phyloP scores from a whole-genome alignment of 306 rosid species.

The Vachellia collinsii region DNA sequence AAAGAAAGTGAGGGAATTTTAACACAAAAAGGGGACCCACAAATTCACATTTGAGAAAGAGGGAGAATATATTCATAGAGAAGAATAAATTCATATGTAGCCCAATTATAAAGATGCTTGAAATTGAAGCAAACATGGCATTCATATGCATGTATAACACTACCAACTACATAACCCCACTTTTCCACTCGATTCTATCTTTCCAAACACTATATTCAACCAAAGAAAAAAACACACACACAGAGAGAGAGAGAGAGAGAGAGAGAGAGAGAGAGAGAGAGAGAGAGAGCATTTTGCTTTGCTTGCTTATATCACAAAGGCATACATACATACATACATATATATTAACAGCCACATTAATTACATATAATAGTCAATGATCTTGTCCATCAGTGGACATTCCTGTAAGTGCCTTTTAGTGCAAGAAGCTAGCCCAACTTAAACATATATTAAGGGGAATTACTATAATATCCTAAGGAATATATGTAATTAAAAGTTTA shows the following conservation, averaged over 20 bases:
- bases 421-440: too few relatives aligned
- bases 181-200: conserved; percentile 56
- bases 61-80: conserved; percentile 85
- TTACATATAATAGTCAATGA: too few relatives aligned
- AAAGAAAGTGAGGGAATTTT: conserved; percentile 18
- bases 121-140: conserved; percentile 92
- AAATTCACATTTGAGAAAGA: conserved; percentile 48
- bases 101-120: conserved; percentile 85
- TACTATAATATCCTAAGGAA: too few relatives aligned
- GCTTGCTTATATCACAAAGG: conserved; percentile 61
- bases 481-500: too few relatives aligned
- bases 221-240: conserved; percentile 51
- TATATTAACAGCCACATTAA: background rate
- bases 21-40: conserved; percentile 67
- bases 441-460: too few relatives aligned
- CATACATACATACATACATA: background rate
- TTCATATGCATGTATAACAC: conserved; percentile 27
- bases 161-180: conserved; percentile 61
- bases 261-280: too few relatives aligned
- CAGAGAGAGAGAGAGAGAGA: too few relatives aligned
- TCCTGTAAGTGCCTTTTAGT: too few relatives aligned
- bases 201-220: conserved; percentile 46
- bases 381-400: too few relatives aligned
- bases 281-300: conserved; percentile 61
- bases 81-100: conserved; percentile 72